Evolutionary conservation across 2,329 filamentous ascomycete species (phyloP).

Genomic region (Fusarium sp.): DNA sequence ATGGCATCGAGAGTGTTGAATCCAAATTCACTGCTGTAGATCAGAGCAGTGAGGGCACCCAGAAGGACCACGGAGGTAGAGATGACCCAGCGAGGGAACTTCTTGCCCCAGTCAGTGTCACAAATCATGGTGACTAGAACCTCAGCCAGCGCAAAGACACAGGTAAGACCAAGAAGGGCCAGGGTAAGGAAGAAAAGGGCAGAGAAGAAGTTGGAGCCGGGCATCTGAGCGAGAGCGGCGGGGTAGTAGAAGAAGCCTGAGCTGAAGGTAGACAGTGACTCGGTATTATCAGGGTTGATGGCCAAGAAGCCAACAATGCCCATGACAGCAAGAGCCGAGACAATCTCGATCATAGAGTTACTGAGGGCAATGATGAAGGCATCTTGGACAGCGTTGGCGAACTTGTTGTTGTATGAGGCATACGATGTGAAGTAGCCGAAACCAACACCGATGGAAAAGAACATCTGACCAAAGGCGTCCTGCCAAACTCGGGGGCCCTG

Average conservation of each 20-base stretch:
- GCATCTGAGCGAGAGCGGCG: constrained; percentile 65
- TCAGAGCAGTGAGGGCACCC: constrained; percentile 62
- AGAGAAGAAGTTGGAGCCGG: constrained; percentile 66
- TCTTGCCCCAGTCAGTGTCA: constrained; percentile 50
- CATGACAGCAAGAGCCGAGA: constrained; percentile 57
- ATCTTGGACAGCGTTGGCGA: constrained; percentile 65
- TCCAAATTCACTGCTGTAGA: constrained; percentile 67
- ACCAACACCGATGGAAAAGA: constrained; percentile 59
- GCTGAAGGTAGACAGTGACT: constrained; percentile 59
- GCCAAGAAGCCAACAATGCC: constrained; percentile 62
- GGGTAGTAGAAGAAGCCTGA: constrained; percentile 67
- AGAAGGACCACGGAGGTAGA: constrained; percentile 59
- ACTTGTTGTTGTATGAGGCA: constrained; percentile 65
- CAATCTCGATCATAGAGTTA: constrained; percentile 65
- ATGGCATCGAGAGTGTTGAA: constrained; percentile 64
- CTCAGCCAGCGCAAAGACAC: constrained; percentile 24
- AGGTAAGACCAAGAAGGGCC: constrained; percentile 65
- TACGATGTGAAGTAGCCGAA: constrained; percentile 68
- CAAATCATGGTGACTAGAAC: constrained; percentile 54
- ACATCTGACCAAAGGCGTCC: constrained; percentile 62
- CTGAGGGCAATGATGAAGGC: constrained; percentile 64
- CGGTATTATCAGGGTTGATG: constrained; percentile 49
- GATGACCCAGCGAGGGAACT: constrained; percentile 55
- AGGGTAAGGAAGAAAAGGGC: constrained; percentile 66
- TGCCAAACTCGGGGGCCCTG: constrained; percentile 56